phyloP scores from a whole-genome alignment of 257 asterid species.

The Penstemon eatonii region DNA sequence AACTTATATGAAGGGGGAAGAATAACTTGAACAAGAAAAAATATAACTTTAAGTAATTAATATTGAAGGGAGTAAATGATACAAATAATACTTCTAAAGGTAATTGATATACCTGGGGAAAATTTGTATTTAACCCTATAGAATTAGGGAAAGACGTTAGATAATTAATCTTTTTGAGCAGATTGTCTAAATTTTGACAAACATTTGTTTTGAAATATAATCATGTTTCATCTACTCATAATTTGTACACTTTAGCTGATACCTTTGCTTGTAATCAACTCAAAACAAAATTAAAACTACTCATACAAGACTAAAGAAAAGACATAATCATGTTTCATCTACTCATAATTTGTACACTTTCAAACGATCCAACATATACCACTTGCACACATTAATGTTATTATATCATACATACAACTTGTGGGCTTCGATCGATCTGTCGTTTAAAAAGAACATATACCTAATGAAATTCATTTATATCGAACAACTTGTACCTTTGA shows the following conservation, averaged over 20 bases:
- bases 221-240: too few relatives aligned
- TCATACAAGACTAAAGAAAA: background rate
- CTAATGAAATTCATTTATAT: conserved; percentile 18
- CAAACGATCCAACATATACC: background rate
- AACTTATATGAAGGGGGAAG: too few relatives aligned
- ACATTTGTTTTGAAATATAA: background rate
- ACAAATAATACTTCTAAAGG: too few relatives aligned
- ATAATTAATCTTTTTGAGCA: too few relatives aligned
- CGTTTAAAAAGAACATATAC: background rate
- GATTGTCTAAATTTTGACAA: background rate
- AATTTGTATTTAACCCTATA: too few relatives aligned
- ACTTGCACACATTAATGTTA: background rate
- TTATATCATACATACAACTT: conserved; percentile 2
- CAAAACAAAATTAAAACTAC: conserved; percentile 6
- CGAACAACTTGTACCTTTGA: conserved; percentile 20
- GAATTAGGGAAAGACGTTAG: too few relatives aligned
- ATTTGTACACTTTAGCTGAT: too few relatives aligned
- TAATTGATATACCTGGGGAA: too few relatives aligned
- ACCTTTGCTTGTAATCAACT: background rate
- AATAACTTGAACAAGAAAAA: too few relatives aligned
- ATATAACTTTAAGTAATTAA: too few relatives aligned
- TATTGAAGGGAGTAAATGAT: too few relatives aligned
- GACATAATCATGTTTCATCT: conserved; percentile 21
- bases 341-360: background rate
- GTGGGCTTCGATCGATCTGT: conserved; percentile 6